Percentiles rank a stretch among this genome's conserved stretches.
These are phyloP conservation scores for Sarocladium oryzae DNA, from an alignment of 2,329 filamentous ascomycete species.

Conservation along the genomic window DNA sequence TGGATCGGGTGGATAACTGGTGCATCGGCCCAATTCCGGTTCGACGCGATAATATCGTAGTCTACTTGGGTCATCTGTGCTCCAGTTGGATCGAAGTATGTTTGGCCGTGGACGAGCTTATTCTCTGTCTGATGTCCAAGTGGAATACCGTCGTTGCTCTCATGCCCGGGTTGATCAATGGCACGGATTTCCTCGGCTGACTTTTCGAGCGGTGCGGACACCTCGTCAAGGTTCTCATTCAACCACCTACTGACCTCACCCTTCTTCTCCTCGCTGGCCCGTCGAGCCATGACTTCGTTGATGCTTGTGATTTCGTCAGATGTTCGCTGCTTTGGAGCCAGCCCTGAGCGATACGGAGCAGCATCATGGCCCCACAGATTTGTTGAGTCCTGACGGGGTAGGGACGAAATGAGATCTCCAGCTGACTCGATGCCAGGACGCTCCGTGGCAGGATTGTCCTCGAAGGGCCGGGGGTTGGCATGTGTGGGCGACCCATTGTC, in stretches of 20 bases:
- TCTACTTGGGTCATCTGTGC: constrained; percentile 40
- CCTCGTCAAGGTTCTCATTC: constrained; percentile 24
- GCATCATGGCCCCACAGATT: constrained; percentile 34
- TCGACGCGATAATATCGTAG: constrained; percentile 40
- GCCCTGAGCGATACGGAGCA: constrained; percentile 25
- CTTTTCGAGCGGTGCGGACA: constrained; percentile 20
- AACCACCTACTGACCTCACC: constrained; percentile 47
- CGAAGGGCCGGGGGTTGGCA: constrained; percentile 33
- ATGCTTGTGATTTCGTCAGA: constrained; percentile 37
- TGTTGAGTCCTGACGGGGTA: constrained; percentile 28
- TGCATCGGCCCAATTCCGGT: constrained; percentile 42
- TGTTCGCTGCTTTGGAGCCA: constrained; percentile 37
- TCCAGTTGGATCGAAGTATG: constrained; percentile 37
- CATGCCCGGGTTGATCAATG: constrained; percentile 16
- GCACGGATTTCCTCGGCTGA: constrained; percentile 15
- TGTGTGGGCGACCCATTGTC: constrained; percentile 29
- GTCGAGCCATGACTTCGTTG: constrained; percentile 39
- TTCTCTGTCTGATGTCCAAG: constrained; percentile 45
- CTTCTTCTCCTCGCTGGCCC: constrained; percentile 40
- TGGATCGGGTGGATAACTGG: constrained; percentile 41
- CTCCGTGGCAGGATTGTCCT: constrained; percentile 28
- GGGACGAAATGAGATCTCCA: constrained; percentile 31
- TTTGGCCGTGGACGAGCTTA: constrained; percentile 39
- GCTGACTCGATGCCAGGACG: constrained; percentile 28
- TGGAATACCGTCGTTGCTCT: constrained; percentile 37